Evolutionary conservation across 768 basidiomycete species (phyloP), one percentile per base, ranked within the genome.

Genomic region (Auriscalpium orientale): DNA sequence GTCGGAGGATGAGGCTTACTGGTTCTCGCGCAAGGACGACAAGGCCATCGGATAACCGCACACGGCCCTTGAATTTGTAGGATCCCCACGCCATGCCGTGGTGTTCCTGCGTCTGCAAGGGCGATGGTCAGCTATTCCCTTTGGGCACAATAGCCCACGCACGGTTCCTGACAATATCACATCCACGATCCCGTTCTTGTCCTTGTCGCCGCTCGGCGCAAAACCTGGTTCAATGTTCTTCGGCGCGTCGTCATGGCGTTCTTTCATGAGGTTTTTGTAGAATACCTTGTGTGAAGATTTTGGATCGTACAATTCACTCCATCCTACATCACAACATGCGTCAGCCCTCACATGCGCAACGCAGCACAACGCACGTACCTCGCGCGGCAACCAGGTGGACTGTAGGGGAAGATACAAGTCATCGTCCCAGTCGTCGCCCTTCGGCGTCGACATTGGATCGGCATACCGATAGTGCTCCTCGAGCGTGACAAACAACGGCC

Each of bases 151-250:
- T 20, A 20, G 16, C 48, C 2, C n/a, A 46, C 52, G 46, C 33
- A 62, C 61, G 22, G 22, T 56, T 5, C 61, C 61, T 5, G 61
- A 48, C 54, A 62, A 43, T 21, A 61, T 56, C 16, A 62, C 59
- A 35, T 62, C 61, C 35, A 55, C 49, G 20, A 58, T 53, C 13
- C 58, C 33, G 11, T 16, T 48, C 38, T 46, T 43, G 44, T 35
- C 5, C 4, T 36, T 34, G 9, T 18, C 4, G 28, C 28, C 28
- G 16, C 13, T 51, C 20, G 40, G 54, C 18, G 54, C 28, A 18
- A 37, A 34, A 46, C 38, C 54, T 35, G n/a, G 4, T 45, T 58
- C 43, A 48, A 43, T 49, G 37, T 22, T 49, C 38, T 35, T 49
- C 34, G 44, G 37, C 20, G 50, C 53, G 43, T 51, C 35, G 48